phyloP scores from a whole-genome alignment of 257 asterid genomes.

The Echites panduratus region DNA sequence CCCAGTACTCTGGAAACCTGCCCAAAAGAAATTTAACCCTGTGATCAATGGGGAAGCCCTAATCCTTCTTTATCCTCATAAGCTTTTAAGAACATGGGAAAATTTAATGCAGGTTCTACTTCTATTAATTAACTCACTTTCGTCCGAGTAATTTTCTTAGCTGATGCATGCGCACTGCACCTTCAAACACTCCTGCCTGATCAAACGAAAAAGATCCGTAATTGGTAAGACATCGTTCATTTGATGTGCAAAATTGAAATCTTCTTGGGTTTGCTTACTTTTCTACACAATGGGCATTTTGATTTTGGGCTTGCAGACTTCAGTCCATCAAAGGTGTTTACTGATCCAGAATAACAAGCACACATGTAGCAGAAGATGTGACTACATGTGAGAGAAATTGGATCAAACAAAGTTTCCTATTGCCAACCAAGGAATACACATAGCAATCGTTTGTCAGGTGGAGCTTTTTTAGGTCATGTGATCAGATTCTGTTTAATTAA shows the following conservation, averaged over 20 bases:
- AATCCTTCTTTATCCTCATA: too few relatives aligned
- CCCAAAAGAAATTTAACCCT: too few relatives aligned
- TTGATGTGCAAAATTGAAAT: neutral
- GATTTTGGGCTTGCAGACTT: constrained; percentile 14
- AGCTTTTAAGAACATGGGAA: too few relatives aligned
- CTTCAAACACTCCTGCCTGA: constrained; percentile 19
- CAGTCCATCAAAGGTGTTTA: constrained; percentile 12
- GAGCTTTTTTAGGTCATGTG: neutral
- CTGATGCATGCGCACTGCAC: constrained; percentile 18
- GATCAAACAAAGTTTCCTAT: constrained; percentile 25
- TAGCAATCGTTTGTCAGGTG: neutral
- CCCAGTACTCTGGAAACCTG: constrained; percentile 24
- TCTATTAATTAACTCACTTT: constrained; percentile 11
- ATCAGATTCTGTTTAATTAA: neutral
- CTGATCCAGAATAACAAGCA: constrained; percentile 24
- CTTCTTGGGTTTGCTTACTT: neutral
- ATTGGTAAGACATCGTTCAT: neutral
- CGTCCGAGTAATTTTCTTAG: constrained; percentile 14
- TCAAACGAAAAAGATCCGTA: neutral
- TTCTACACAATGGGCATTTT: constrained; percentile 23
- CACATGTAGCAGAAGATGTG: constrained; percentile 26
- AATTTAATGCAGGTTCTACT: too few relatives aligned
- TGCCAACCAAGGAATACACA: neutral
- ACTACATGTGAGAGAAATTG: constrained; percentile 21
- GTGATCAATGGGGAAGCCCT: too few relatives aligned